Evolutionary conservation across 352 stramenopile species (phyloP).

Genomic region (Stramenopiles sp.): DNA sequence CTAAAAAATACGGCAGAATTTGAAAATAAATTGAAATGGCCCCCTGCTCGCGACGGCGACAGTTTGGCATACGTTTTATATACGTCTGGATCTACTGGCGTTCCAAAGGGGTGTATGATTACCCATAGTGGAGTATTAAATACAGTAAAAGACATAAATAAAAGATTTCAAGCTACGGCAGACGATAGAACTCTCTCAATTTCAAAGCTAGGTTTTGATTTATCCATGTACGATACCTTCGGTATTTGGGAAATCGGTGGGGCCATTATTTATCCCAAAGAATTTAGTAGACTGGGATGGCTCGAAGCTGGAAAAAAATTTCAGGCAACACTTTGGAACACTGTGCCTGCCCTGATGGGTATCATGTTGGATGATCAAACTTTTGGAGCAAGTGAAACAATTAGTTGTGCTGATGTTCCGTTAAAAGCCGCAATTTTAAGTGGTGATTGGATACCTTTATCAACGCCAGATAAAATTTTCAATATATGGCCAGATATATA

Average conservation of each 20-base stretch:
- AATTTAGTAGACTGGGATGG: slow-evolving; percentile 5
- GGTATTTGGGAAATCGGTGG: neutral
- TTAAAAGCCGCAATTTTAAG: slow-evolving; percentile 8
- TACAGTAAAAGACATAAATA: slow-evolving; percentile 15
- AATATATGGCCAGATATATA: neutral
- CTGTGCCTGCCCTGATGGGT: slow-evolving; percentile 15
- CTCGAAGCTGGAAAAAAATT: neutral
- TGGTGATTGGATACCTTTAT: slow-evolving; percentile 14
- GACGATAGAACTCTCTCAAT: slow-evolving; percentile 12
- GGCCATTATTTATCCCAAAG: slow-evolving; percentile 8
- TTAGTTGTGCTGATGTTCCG: neutral
- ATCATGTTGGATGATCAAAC: slow-evolving; percentile 11
- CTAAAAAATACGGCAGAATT: no score
- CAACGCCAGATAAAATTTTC: neutral
- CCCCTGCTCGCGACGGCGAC: no score
- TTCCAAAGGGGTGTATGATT: slow-evolving; percentile 41
- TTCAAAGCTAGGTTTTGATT: slow-evolving; percentile 14
- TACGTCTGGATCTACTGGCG: slow-evolving; percentile 31
- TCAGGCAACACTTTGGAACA: slow-evolving; percentile 16
- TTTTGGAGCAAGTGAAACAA: neutral
- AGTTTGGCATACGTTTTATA: slow-evolving; percentile 32
- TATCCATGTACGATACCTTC: slow-evolving; percentile 20
- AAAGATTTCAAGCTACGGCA: neutral
- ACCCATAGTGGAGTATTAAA: slow-evolving; percentile 23
- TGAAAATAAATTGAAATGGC: no score